Evolutionary conservation across 2,329 filamentous ascomycete genomes (phyloP).

Genomic region (Alternaria arborescens): DNA sequence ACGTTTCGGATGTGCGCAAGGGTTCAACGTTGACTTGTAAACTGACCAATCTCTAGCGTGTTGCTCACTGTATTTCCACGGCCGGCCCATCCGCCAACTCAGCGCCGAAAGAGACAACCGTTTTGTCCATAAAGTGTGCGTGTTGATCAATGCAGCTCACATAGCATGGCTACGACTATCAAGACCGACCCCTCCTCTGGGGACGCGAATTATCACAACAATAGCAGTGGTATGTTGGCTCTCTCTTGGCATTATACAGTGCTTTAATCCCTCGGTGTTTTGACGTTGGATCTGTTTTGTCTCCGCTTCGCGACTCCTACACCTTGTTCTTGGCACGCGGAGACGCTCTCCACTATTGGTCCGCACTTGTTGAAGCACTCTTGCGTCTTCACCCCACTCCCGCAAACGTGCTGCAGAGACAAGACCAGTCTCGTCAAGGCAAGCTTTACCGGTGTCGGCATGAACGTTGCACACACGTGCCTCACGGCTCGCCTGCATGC

Average conservation of each 20-base stretch:
- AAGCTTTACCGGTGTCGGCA: conserved; percentile 30
- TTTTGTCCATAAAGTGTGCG: conserved; percentile 20
- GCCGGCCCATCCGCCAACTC: conserved; percentile 15
- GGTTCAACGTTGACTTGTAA: conserved; percentile 28
- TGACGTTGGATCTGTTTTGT: conserved; percentile 45
- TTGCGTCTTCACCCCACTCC: conserved; percentile 22
- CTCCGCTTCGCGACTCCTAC: conserved; percentile 39
- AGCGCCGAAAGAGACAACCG: conserved; percentile 17
- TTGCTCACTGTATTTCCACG: conserved; percentile 16
- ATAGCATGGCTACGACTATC: conserved; percentile 47
- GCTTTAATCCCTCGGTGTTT: conserved; percentile 42
- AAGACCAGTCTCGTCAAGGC: conserved; percentile 42
- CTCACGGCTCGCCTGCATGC: conserved; percentile 35
- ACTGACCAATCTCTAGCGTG: conserved; percentile 34
- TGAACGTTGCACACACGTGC: conserved; percentile 34
- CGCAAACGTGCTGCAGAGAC: conserved; percentile 41
- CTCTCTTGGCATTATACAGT: conserved; percentile 27
- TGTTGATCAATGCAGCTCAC: conserved; percentile 39
- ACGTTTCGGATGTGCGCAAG: conserved; percentile 38
- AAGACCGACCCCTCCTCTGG: conserved; percentile 44
- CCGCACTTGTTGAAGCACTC: conserved; percentile 18
- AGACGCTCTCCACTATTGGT: conserved; percentile 30
- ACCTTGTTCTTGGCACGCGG: conserved; percentile 30
- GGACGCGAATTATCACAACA: conserved; percentile 37
- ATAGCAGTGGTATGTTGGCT: conserved; percentile 46